Percentiles rank a stretch among this genome's conserved stretches.
phyloP scores from a whole-genome alignment of 225 moss, liverwort and hornwort genomes.

The Physcomitrium patens region DNA sequence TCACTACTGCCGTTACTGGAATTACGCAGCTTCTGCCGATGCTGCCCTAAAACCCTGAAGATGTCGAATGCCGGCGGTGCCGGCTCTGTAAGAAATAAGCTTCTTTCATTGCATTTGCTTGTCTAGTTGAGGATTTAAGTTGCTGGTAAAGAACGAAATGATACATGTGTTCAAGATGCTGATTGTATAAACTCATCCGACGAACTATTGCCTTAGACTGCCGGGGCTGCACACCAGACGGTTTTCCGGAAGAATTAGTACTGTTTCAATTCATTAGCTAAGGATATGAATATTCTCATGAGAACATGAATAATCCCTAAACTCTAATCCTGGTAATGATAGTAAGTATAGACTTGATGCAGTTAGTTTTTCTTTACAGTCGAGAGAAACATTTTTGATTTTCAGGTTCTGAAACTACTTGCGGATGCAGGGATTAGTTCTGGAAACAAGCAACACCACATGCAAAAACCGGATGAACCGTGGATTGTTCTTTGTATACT shows the following conservation, averaged over 20 bases:
- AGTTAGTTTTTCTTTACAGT: slow-evolving; percentile 8
- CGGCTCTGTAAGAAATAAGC: slow-evolving; percentile 1
- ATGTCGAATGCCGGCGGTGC: slow-evolving; percentile 15
- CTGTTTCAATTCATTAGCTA: slow-evolving; percentile 83
- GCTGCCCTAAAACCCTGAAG: neutral
- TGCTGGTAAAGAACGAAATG: slow-evolving; percentile 29
- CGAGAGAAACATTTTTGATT: slow-evolving; percentile 23
- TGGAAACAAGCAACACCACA: slow-evolving; percentile 92
- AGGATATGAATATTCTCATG: slow-evolving; percentile 76
- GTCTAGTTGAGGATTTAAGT: slow-evolving; percentile 27
- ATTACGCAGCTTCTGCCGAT: neutral
- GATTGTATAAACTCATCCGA: slow-evolving; percentile 18
- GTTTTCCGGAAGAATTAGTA: slow-evolving; percentile 66
- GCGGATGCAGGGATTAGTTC: slow-evolving; percentile 93
- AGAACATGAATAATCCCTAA: neutral
- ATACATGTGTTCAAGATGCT: slow-evolving; percentile 16
- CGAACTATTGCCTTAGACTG: neutral
- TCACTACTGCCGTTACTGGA: too few species aligned
- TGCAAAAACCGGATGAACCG: slow-evolving; percentile 99
- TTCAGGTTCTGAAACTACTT: slow-evolving; percentile 97
- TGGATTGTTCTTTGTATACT: slow-evolving; percentile 86
- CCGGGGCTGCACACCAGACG: slow-evolving; percentile 23
- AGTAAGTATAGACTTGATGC: slow-evolving; percentile 10
- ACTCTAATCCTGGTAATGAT: slow-evolving; percentile 3
- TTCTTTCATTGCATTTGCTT: slow-evolving; percentile 22